These are phyloP conservation scores for Ceriops decandra DNA, from an alignment of 345 rosid genomes.

Conservation along the genomic window DNA sequence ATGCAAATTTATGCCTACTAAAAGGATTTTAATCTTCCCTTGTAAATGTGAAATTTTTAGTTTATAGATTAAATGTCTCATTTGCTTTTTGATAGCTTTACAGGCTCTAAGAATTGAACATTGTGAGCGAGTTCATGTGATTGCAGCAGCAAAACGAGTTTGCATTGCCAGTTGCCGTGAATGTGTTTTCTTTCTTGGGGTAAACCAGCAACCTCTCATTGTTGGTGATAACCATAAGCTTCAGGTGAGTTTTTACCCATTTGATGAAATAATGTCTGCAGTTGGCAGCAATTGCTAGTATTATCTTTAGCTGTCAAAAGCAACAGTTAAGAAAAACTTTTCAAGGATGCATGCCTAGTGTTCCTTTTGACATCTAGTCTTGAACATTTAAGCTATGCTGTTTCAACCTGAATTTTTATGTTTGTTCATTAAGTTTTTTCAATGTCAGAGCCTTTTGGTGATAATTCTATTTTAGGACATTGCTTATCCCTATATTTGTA, in stretches of 20 bases:
- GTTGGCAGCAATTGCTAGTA: background rate
- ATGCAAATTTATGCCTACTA: no score
- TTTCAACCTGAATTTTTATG: background rate
- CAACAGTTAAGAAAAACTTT: background rate
- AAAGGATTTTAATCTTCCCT: no score
- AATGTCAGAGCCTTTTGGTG: background rate
- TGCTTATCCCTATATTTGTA: background rate
- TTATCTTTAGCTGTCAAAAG: background rate
- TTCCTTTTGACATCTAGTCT: background rate
- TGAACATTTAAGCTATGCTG: background rate
- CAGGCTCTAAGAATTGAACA: conserved; percentile 96
- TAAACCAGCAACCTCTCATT: conserved; percentile 93
- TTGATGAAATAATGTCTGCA: background rate
- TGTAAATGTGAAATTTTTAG: no score
- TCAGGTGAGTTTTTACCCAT: conserved; percentile 53
- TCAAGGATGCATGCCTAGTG: background rate
- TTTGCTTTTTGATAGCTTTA: conserved; percentile 17
- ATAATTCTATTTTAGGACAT: background rate
- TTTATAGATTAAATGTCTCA: background rate
- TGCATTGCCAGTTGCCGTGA: conserved; percentile 98
- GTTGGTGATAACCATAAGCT: conserved; percentile 97
- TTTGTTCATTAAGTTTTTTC: background rate
- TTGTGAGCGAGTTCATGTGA: conserved; percentile 98
- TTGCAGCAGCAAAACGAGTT: conserved; percentile 77
- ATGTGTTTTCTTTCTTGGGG: conserved; percentile 93